phyloP scores from a whole-genome alignment of 208 protist genomes.

The Sergeia podlipaevii region DNA sequence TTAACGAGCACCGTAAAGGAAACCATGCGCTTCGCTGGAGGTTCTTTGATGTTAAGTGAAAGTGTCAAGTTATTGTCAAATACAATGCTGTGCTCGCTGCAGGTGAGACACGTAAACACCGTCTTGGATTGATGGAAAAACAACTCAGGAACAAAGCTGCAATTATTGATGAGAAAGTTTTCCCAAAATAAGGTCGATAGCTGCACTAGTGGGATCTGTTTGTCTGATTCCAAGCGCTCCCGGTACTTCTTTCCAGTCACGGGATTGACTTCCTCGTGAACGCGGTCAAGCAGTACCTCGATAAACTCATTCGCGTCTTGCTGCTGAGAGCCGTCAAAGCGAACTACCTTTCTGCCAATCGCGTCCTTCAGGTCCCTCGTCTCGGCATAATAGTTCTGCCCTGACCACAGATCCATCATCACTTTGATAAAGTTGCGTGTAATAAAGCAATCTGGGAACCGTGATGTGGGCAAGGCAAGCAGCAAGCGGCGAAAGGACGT shows the following conservation, averaged over 20 bases:
- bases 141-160: constrained; percentile 59
- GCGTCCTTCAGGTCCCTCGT: constrained; percentile 53
- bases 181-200: constrained; percentile 87
- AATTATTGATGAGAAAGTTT: constrained; percentile 80
- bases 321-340: constrained; percentile 76
- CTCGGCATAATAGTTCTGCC: constrained; percentile 28
- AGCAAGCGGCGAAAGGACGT: constrained; percentile 64
- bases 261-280: constrained; percentile 91
- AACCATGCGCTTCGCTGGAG: constrained; percentile 21
- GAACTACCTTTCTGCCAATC: constrained; percentile 40
- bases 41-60: constrained; percentile 50
- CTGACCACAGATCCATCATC: constrained; percentile 60
- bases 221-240: constrained; percentile 74
- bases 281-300: constrained; percentile 82
- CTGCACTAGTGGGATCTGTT: constrained; percentile 46
- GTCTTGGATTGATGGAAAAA: constrained; percentile 85
- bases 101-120: constrained; percentile 61
- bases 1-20: constrained; percentile 32
- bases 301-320: constrained; percentile 90
- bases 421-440: constrained; percentile 39
- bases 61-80: constrained; percentile 81
- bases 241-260: constrained; percentile 74
- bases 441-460: constrained; percentile 43
- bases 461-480: constrained; percentile 51
- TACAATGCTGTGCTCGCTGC: constrained; percentile 45